Base-by-base conservation (phyloP, 352 stramenopile species). In the Globisporangium irregulare region DNA sequence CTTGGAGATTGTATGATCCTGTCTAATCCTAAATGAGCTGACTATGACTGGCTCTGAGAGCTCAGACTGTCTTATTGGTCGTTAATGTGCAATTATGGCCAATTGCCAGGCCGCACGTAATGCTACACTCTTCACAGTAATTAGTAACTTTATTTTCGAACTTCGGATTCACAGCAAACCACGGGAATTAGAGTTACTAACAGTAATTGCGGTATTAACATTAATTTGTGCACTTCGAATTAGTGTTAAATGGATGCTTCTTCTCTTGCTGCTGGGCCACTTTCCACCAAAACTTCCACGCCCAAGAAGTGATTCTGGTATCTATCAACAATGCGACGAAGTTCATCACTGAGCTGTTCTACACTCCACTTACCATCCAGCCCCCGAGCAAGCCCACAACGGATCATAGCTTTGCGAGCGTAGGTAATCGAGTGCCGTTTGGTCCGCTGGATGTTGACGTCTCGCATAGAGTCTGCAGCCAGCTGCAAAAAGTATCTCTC, bases 391-490 rank as follows among this genome's bases (percentile, higher is more conserved):
- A 53, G 46, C 46, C 66, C 68, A 46, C 73, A 80, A 2, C 70
- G 60, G 22, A 80, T 75, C 71, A 80, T 83, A 9, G 73, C 69
- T 50, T 77, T 80, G 2, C 69, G 55, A 2, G 73, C 67, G 36
- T 75, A 80, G 9, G 66, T 70, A 2, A 80, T 43, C 15, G 46
- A 53, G 46, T 53, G 12, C 61, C 69, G 25, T 73, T 58, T 25
- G 63, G 66, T 32, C 76, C 71, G 1, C 66, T 58, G 29, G 67
- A 46, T 10, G 36, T 76, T 76, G 8, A 74, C 59, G 32, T 72
- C 64, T n/a, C 58, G 57, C 12, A 76, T 54, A n/a, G 56, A 64
- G 55, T 79, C 48, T 5, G 68, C 59, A 22, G 70, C 66, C 1
- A 73, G 25, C 20, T 64, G 32, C 10, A 82, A 29, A 41, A 77